Conservation (phyloP, 2,329 filamentous ascomycete species). For the Clarireedia sp. region DNA sequence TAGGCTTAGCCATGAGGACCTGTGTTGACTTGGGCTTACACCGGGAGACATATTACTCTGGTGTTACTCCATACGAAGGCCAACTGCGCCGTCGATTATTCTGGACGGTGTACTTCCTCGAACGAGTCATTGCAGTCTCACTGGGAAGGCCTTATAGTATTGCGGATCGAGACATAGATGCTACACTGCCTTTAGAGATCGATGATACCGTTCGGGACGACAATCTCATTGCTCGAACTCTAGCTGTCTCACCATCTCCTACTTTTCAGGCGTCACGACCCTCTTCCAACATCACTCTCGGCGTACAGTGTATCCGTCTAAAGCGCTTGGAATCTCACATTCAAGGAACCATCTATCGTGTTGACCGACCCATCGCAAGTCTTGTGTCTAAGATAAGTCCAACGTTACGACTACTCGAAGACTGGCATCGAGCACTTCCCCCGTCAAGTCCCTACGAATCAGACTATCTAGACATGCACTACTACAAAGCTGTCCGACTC, state of each 20-base stretch:
- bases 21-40: slow-evolving; percentile 45
- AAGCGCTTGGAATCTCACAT: slow-evolving; percentile 42
- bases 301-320: slow-evolving; percentile 37
- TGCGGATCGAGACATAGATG: slow-evolving; percentile 43
- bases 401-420: slow-evolving; percentile 38
- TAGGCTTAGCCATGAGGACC: slow-evolving; percentile 45
- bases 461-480: slow-evolving; percentile 42
- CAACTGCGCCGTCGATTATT: slow-evolving; percentile 42
- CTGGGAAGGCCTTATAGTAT: slow-evolving; percentile 43
- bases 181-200: slow-evolving; percentile 38
- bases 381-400: slow-evolving; percentile 40
- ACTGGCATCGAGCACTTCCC: slow-evolving; percentile 36
- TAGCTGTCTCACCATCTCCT: slow-evolving; percentile 28
- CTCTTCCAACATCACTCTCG: slow-evolving; percentile 34
- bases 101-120: slow-evolving; percentile 44
- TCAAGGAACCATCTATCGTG: slow-evolving; percentile 44
- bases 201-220: slow-evolving; percentile 34
- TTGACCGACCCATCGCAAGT: slow-evolving; percentile 37
- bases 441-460: slow-evolving; percentile 29
- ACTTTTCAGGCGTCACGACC: slow-evolving; percentile 26
- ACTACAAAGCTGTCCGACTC: slow-evolving; percentile 41
- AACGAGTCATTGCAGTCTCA: slow-evolving; percentile 42
- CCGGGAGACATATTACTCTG: slow-evolving; percentile 37
- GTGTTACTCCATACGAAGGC: slow-evolving; percentile 34
- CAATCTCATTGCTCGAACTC: slow-evolving; percentile 19